phyloP scores from a whole-genome alignment of 768 basidiomycete species.

The Russula vinacea region DNA sequence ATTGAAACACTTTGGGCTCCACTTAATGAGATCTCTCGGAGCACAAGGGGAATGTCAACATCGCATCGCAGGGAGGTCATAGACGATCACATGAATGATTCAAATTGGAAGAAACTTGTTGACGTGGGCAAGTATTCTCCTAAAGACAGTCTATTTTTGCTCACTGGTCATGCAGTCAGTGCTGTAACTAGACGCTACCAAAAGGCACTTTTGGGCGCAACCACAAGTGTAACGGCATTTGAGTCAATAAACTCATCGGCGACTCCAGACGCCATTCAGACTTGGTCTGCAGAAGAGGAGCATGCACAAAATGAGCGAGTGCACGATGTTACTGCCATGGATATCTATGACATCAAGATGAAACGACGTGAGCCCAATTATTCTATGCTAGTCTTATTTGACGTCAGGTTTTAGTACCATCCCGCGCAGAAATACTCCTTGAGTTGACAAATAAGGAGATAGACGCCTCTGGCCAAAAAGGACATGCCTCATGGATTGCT shows the following conservation, averaged over 20 bases:
- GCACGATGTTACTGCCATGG: background rate
- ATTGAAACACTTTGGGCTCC: constrained; percentile 18
- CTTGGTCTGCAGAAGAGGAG: background rate
- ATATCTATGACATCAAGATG: constrained; percentile 4
- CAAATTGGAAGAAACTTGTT: constrained; percentile 18
- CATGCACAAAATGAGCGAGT: background rate
- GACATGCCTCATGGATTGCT: constrained; percentile 3
- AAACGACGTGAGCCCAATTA: background rate
- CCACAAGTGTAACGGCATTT: background rate
- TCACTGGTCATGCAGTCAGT: background rate
- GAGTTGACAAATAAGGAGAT: background rate
- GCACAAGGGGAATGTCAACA: constrained; percentile 10
- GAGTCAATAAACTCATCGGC: background rate
- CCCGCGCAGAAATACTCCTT: background rate
- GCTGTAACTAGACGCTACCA: background rate
- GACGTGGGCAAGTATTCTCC: background rate
- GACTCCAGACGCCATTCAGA: background rate
- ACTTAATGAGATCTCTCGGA: constrained; percentile 11
- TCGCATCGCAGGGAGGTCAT: background rate
- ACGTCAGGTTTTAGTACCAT: background rate
- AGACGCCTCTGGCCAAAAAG: background rate
- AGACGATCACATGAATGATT: background rate
- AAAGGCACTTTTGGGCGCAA: background rate
- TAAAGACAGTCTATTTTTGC: background rate
- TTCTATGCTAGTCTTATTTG: no score